Conservation (phyloP, 305 asterid species). For the Fraxinus baroniana region DNA sequence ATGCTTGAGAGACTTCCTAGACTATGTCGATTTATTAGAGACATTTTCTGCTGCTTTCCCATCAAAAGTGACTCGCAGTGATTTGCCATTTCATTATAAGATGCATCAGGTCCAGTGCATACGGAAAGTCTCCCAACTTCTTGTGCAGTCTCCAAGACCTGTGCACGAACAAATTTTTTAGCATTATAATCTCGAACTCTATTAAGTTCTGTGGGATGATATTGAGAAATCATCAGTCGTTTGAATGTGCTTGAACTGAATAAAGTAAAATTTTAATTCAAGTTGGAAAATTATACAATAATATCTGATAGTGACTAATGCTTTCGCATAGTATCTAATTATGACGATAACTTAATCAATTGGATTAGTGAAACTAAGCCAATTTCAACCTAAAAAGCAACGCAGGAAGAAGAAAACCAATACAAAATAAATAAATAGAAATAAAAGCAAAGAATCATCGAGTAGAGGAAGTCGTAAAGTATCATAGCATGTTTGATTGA, state of each 20-base stretch:
- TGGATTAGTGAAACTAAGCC: background rate
- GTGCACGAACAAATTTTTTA: background rate
- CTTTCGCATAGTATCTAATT: background rate
- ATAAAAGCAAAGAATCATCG: background rate
- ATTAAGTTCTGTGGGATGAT: background rate
- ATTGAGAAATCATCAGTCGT: background rate
- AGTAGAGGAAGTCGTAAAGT: background rate
- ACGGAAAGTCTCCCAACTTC: slow-evolving; percentile 78
- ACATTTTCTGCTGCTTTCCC: slow-evolving; percentile 92
- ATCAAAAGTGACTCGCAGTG: slow-evolving; percentile 74
- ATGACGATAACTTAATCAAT: background rate
- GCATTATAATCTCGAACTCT: background rate
- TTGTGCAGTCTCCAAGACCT: slow-evolving; percentile 85
- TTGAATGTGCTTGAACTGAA: background rate
- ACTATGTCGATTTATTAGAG: slow-evolving; percentile 54
- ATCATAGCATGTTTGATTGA: background rate
- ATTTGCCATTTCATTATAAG: slow-evolving; percentile 82
- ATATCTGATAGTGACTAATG: background rate
- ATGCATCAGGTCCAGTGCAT: slow-evolving; percentile 64
- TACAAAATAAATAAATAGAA: background rate
- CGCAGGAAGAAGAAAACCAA: background rate
- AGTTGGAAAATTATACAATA: background rate
- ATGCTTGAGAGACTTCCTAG: slow-evolving; percentile 50
- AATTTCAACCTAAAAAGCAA: background rate
- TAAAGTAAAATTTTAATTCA: background rate